phyloP scores from a whole-genome alignment of 805 yeast genomes.

The Peterozyma toletana region DNA sequence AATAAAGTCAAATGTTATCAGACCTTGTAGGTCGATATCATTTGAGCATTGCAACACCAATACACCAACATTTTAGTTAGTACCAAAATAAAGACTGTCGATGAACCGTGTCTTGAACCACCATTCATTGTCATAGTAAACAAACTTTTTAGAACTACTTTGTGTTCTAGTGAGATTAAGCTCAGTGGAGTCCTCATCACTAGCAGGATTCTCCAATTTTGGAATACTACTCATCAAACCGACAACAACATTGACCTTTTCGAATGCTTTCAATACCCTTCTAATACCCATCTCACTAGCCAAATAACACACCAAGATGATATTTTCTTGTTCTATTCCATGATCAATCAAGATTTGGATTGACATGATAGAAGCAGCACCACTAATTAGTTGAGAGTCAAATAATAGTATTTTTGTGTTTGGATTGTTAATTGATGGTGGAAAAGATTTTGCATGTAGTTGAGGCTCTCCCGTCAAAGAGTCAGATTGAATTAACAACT shows the following conservation, averaged over 20 bases:
- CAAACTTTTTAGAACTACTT: slow-evolving; percentile 18
- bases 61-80: slow-evolving; percentile 19
- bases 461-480: slow-evolving; percentile 90
- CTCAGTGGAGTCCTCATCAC: slow-evolving; percentile 3
- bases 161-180: neutral
- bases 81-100: slow-evolving; percentile 76
- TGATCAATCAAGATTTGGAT: slow-evolving; percentile 82
- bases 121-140: slow-evolving; percentile 42
- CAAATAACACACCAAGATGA: slow-evolving; percentile 61
- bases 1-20: too few species aligned
- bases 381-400: slow-evolving; percentile 86
- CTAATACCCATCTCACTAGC: slow-evolving; percentile 77
- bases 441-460: slow-evolving; percentile 74
- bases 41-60: too few species aligned
- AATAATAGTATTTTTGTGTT: slow-evolving; percentile 52
- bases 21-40: too few species aligned
- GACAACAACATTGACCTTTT: slow-evolving; percentile 57
- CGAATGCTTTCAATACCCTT: slow-evolving; percentile 69
- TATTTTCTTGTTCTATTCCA: slow-evolving; percentile 52
- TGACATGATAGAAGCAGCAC: slow-evolving; percentile 94
- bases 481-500: slow-evolving; percentile 82
- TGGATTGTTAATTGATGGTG: slow-evolving; percentile 25
- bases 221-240: slow-evolving; percentile 51
- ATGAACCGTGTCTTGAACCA: slow-evolving; percentile 63
- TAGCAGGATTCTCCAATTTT: slow-evolving; percentile 10